These are phyloP conservation scores for Aureobasidium namibiae DNA, from an alignment of 2,329 filamentous ascomycete species.

Conservation along the genomic window DNA sequence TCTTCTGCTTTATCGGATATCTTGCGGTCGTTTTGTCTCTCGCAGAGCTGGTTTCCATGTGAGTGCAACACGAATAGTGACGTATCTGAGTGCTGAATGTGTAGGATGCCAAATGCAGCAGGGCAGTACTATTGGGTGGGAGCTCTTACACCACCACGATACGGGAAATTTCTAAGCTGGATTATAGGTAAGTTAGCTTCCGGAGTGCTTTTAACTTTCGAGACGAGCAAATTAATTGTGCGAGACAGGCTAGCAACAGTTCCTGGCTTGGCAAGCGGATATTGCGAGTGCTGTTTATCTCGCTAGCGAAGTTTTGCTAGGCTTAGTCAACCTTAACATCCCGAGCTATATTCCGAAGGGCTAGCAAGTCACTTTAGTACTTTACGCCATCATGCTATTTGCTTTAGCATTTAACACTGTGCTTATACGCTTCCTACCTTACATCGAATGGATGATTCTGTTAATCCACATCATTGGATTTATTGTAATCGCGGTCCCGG, in stretches of 20 bases:
- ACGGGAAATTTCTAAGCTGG: conserved; percentile 38
- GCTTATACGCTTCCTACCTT: conserved; percentile 29
- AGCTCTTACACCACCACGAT: conserved; percentile 35
- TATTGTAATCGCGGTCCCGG: conserved; percentile 15
- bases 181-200: conserved; percentile 35
- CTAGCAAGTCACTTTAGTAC: conserved; percentile 35
- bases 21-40: conserved; percentile 17
- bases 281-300: neutral
- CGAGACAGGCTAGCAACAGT: neutral
- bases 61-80: neutral
- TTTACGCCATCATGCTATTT: conserved; percentile 26
- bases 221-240: neutral
- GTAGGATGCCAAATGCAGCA: conserved; percentile 26
- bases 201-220: neutral
- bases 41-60: conserved; percentile 38
- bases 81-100: neutral
- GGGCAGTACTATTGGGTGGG: conserved; percentile 35
- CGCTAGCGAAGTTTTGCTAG: neutral
- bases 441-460: conserved; percentile 32
- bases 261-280: neutral
- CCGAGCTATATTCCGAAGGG: conserved; percentile 26
- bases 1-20: conserved; percentile 29
- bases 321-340: conserved; percentile 28
- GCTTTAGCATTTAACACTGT: conserved; percentile 36
- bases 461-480: conserved; percentile 16